Evolutionary conservation across 2,329 filamentous ascomycete species (phyloP).

Genomic region (Colletotrichum gloeosporioides): DNA sequence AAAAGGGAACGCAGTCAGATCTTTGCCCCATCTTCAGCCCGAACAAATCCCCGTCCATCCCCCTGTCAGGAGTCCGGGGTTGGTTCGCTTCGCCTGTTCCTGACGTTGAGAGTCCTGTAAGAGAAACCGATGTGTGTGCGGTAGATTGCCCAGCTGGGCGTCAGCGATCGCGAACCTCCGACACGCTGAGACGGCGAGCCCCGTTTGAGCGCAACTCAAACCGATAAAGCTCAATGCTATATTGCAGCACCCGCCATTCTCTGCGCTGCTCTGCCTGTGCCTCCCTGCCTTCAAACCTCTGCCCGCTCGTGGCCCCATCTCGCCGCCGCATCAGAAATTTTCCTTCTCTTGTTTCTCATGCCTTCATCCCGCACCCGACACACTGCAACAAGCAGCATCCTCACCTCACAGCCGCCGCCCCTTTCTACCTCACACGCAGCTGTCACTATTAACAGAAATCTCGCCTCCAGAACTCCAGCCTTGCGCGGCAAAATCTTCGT

Average conservation of each 20-base stretch:
- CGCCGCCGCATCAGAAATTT: neutral
- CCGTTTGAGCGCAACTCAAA: constrained; percentile 23
- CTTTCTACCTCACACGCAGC: neutral
- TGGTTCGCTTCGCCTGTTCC: neutral
- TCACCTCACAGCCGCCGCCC: neutral
- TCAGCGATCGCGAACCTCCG: constrained; percentile 13
- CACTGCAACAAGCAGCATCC: neutral
- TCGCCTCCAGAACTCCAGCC: neutral
- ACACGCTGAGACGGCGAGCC: constrained; percentile 19
- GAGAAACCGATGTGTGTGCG: neutral
- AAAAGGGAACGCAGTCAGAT: neutral
- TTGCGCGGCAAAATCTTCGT: neutral
- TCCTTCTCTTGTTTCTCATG: neutral
- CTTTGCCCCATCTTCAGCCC: neutral
- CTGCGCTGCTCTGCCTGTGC: neutral
- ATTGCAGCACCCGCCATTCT: neutral
- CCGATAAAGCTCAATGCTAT: constrained; percentile 20
- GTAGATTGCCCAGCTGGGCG: neutral
- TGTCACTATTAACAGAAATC: neutral
- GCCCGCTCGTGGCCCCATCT: neutral
- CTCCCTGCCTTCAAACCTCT: neutral
- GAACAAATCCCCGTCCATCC: neutral
- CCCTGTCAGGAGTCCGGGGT: neutral
- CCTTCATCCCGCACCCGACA: neutral
- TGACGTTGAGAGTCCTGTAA: neutral